Percentiles rank a stretch among this genome's conserved stretches.
These are phyloP conservation scores for Fagus sylvatica DNA, from an alignment of 306 rosid species.

Conservation along the genomic window DNA sequence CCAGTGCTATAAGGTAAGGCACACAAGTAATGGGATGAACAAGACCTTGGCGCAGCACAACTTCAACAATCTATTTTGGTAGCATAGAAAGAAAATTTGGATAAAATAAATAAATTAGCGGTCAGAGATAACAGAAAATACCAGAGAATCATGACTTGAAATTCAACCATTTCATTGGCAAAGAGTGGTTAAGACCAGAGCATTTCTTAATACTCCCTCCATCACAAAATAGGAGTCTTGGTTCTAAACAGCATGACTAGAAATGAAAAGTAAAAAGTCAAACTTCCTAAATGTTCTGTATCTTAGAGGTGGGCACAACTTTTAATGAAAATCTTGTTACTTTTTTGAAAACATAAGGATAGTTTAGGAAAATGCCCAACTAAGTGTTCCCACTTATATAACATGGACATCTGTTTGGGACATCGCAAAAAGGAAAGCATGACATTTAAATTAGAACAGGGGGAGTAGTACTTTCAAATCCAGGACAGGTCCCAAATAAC, in stretches of 20 bases:
- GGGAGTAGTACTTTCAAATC: background rate
- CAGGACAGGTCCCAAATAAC: background rate
- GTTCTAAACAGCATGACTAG: background rate
- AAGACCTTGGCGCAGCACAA: constrained; percentile 98
- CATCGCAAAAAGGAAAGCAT: background rate
- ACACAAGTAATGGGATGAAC: constrained; percentile 99
- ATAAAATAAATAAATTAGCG: background rate
- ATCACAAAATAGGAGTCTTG: background rate
- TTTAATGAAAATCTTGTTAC: background rate
- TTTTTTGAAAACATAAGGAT: too few species aligned
- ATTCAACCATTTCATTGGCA: background rate
- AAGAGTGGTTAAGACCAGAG: background rate
- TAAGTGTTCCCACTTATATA: background rate
- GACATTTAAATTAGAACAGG: background rate
- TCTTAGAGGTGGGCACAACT: background rate
- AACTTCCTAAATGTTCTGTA: background rate
- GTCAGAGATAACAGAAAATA: background rate
- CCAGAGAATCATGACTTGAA: background rate
- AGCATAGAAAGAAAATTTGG: background rate
- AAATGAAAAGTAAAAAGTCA: background rate
- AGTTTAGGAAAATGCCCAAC: background rate
- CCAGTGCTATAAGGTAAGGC: constrained; percentile 95
- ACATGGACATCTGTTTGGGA: background rate
- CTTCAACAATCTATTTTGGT: constrained; percentile 72
- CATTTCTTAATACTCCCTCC: background rate